A percentile compares a stretch with the other conserved stretches of the same genome.
These are phyloP conservation scores for Sclerotinia spermophila DNA, from an alignment of 2,329 filamentous ascomycete genomes.

Conservation along the genomic window DNA sequence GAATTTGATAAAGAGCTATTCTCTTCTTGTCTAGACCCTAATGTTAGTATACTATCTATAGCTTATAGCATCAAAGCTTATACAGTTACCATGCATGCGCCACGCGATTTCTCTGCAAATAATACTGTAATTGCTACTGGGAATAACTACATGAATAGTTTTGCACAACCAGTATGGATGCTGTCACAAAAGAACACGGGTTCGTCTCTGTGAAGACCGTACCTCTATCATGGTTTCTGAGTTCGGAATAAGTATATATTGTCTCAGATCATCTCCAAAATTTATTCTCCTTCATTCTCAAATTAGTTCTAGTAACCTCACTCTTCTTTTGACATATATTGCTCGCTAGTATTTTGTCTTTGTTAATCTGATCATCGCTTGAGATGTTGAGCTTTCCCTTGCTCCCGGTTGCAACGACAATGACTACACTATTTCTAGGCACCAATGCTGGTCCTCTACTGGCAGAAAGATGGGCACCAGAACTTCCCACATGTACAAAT, in stretches of 20 bases:
- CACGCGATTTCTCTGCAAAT: constrained; percentile 5
- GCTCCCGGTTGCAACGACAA: constrained; percentile 28
- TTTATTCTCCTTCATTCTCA: not conserved
- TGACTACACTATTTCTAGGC: constrained; percentile 26
- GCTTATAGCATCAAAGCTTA: not conserved
- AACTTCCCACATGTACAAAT: constrained; percentile 29
- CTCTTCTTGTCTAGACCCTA: not conserved
- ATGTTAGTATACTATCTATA: not conserved
- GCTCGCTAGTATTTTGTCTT: not conserved
- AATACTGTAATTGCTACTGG: not conserved
- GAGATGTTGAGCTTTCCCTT: constrained; percentile 26
- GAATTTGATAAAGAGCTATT: not conserved
- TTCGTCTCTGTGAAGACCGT: not conserved
- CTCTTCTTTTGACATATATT: not conserved
- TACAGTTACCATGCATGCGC: constrained; percentile 5
- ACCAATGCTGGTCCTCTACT: constrained; percentile 23
- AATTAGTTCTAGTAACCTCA: not conserved
- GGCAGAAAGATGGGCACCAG: constrained; percentile 25
- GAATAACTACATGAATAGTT: not conserved
- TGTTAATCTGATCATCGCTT: not conserved
- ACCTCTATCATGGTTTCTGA: not conserved
- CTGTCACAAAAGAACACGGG: not conserved
- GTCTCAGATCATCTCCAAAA: not conserved
- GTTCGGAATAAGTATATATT: not conserved
- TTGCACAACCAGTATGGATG: not conserved